Base-by-base conservation (phyloP, 2,329 filamentous ascomycete species). In the Colletotrichum sp. region DNA sequence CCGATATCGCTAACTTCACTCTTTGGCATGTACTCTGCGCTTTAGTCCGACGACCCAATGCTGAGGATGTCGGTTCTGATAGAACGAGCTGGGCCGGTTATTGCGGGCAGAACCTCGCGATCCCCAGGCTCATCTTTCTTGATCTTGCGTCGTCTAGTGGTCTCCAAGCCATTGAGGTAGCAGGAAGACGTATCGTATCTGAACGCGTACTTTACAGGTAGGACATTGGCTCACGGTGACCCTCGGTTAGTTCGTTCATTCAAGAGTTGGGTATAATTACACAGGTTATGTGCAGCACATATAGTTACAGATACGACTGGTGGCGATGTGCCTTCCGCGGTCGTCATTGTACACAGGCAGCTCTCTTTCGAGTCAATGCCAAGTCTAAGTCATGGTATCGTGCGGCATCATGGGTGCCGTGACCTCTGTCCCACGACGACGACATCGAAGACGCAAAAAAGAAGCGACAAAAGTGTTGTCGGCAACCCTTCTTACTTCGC, bases 111-210 rank as follows among this genome's bases (percentile, higher is more conserved):
- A 71, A 13, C n/a, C 43, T 52, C 43, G 43, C 43, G 43, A 48
- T 71, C 56, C 68, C 69, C 72, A 59, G 61, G 59, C 71, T 67
- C 58, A 58, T 58, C 26, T 66, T 69, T 61, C 79, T 90, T 89
- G 77, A 80, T 92, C 90, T 92, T 85, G 90, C 90, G 90, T 89
- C 84, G 85, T 88, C 86, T 85, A 86, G 90, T 92, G 90, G 85
- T 90, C 90, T 90, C 84, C 80, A 82, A 87, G 89, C 87, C 89
- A 92, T 88, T 77, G 83, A 78, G 79, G 81, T 76, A 85, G 87
- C 88, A 89, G 82, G 82, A 85, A 91, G 90, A 91, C 85, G 90
- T 92, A 92, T 91, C 89, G 89, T 92, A 91, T 91, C 90, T 87
- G 86, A 89, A 91, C 90, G 90, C 90, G 84, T 84, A 59, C 21